Evolutionary conservation across 208 protist genomes (phyloP).

Genomic region (Acanthamoeba culbertsoni): DNA sequence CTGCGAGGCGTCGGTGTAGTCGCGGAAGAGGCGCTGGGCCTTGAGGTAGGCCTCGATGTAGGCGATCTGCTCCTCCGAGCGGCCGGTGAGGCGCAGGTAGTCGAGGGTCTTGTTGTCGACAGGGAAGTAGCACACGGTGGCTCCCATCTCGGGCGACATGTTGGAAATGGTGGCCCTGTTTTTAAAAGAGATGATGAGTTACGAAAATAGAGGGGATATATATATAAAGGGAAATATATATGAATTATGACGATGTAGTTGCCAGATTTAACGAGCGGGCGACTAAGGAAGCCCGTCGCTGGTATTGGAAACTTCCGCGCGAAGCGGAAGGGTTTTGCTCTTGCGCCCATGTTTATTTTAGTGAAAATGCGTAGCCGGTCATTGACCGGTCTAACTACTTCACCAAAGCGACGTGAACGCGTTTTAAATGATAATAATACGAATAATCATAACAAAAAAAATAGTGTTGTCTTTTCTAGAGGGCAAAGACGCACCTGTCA

Average conservation of each 20-base stretch:
- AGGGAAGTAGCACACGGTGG: slow-evolving; percentile 95
- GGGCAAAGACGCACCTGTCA: slow-evolving; percentile 81
- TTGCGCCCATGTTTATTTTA: slow-evolving; percentile 11
- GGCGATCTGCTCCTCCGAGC: slow-evolving; percentile 84
- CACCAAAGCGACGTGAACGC: background rate
- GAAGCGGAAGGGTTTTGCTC: background rate
- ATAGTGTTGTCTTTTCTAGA: background rate
- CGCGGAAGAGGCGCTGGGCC: slow-evolving; percentile 84
- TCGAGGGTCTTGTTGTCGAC: slow-evolving; percentile 92
- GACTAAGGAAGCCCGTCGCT: background rate
- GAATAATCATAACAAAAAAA: background rate
- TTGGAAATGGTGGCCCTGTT: slow-evolving; percentile 91
- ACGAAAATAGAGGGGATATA: background rate
- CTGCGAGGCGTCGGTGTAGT: slow-evolving; percentile 69
- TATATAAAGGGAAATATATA: background rate
- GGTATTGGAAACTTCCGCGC: background rate
- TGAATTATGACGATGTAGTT: background rate
- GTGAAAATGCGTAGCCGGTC: background rate
- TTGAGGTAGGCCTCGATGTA: slow-evolving; percentile 92
- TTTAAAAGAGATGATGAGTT: background rate
- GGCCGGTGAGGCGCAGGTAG: slow-evolving; percentile 90
- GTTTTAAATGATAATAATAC: background rate
- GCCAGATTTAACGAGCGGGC: background rate
- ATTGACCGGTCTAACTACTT: background rate
- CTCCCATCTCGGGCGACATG: slow-evolving; percentile 97